These are phyloP conservation scores for Phaeotremella skinneri DNA, from an alignment of 768 basidiomycete species.

Conservation along the genomic window DNA sequence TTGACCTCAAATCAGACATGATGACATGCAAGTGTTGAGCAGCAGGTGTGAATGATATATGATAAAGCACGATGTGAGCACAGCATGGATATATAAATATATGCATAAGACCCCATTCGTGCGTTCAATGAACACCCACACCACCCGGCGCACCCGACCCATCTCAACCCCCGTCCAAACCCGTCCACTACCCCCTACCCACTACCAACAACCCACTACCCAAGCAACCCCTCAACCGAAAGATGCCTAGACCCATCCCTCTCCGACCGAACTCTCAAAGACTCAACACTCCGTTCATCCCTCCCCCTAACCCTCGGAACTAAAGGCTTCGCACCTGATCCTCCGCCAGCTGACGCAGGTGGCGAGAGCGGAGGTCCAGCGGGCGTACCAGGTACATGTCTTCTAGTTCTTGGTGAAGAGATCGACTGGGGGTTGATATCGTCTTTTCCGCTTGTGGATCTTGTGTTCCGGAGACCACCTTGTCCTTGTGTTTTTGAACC, in stretches of 20 bases:
- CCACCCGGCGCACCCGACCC: no score
- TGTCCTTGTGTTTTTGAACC: no score
- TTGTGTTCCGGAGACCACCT: background rate
- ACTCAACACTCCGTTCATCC: constrained; percentile 20
- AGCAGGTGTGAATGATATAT: no score
- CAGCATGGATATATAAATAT: no score
- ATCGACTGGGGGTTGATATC: background rate
- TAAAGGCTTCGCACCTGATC: constrained; percentile 3
- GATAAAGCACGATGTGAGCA: no score
- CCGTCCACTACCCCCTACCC: no score
- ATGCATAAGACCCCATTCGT: no score
- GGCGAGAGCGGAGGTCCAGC: background rate
- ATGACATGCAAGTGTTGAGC: no score
- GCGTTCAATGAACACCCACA: no score
- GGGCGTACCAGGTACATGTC: background rate
- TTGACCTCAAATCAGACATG: no score
- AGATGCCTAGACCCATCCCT: background rate
- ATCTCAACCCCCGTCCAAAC: no score
- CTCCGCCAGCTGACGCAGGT: background rate
- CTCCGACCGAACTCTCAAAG: background rate
- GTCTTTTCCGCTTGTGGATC: background rate
- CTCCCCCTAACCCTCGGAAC: constrained; percentile 19
- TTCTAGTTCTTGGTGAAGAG: background rate
- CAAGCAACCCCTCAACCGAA: background rate
- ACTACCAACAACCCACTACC: background rate